Base-by-base conservation (phyloP, 2,329 filamentous ascomycete species). In the Chalara sp. region DNA sequence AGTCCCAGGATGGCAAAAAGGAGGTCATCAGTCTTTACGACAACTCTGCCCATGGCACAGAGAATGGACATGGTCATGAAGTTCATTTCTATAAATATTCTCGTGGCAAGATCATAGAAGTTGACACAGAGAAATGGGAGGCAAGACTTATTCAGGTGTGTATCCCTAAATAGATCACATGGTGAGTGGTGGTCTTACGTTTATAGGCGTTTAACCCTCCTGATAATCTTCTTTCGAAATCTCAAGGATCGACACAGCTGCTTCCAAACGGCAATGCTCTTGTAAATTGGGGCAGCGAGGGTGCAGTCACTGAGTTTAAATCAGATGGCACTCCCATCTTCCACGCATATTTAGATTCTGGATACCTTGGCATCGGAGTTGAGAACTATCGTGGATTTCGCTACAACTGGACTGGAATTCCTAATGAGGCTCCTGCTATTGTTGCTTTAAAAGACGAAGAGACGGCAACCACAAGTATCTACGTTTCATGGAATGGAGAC, bases 401-500 rank as follows among this genome's bases (percentile, higher is more conserved):
- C 13, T 68, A 64, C 40, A 68, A 70, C 47, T 71, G 68, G 68
- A 69, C 66, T 3, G 68, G 68, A 1, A 54, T 64, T 5, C 65
- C 69, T 0, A 59, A 57, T 11, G 68, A 69, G 45, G 60, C 59
- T 1, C 68, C 69, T 1, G 65, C 68, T 0, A 63, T 70, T 12
- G 62, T 67, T 5, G 70, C 70, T 4, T 65, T 65, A 41, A 51
- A 53, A 6, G 52, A 57, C 8, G 62, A 61, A 13, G 65, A 66
- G 1, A 58, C 56, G 28, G 65, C 61, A 6, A 68, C 63, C 53
- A 21, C 21, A 21, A 21, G 21, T 21, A 65, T 68, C 6, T 82
- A 76, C 61, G 76, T 79, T 2, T 79, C 73, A 5, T 78, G 75
- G 75, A 78, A 78, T 51, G 75, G 75, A 5, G 73, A 74, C 45